Evolutionary conservation across 768 basidiomycete genomes (phyloP), one percentile per base, ranked within the genome.

Genomic region (Mycena amicta): DNA sequence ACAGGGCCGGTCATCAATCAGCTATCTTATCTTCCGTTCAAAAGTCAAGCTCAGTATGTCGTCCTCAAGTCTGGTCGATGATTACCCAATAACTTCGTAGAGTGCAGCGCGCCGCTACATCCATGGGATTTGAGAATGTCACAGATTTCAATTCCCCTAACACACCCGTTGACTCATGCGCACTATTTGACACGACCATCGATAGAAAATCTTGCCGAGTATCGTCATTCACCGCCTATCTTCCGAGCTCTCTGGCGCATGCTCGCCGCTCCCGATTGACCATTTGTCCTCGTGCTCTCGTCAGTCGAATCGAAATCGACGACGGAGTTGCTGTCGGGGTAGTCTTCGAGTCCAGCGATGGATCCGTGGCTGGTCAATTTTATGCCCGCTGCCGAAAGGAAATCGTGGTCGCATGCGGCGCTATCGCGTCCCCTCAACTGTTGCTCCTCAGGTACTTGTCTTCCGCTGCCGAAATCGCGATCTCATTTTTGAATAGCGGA

Each of bases 301-400:
- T 43, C 1, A 57, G 54, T 0, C 31, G 40, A 16, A 37, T 64
- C n/a, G 49, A 51, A 16, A 13, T 64, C 30, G 54, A 55, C 0
- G 55, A 15, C 3, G 37, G 39, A 1, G 62, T 59, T 13, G 62
- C 61, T 13, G 53, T 55, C 13, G 56, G 61, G 1, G 61, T 58
- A 0, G 50, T 52, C 15, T 62, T 62, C 25, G 53, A 62, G 33
- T 33, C 61, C 1, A 40, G 25, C 22, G 53, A 52, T 45, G 47
- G 25, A 11, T 46, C 53, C 4, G 40, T 46, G 1, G 3, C 41
- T 1, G 25, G 50, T 12, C 20, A 30, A 12, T 82, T 75, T 58
- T 69, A 68, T 3, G 80, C 70, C 0, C 74, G 59, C 20, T 81
- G 78, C 0, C 64, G 67, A 60, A 79, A 76, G 57, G 83, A 83